These are phyloP conservation scores for Pterulicium gracile DNA, from an alignment of 1,284 basidiomycete species.

Conservation along the genomic window DNA sequence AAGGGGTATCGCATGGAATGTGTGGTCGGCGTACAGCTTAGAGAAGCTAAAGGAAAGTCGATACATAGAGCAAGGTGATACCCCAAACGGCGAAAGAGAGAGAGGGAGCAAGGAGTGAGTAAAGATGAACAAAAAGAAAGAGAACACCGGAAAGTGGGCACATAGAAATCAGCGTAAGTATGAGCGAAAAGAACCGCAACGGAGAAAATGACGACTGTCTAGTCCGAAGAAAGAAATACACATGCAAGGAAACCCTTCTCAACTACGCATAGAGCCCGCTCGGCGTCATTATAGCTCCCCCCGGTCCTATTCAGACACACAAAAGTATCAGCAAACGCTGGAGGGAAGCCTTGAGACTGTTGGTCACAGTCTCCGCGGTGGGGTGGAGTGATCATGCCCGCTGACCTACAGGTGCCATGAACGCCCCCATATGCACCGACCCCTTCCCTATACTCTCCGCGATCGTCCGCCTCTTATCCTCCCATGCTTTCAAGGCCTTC, in stretches of 20 bases:
- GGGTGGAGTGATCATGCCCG: no score
- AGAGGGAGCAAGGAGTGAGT: no score
- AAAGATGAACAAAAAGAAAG: background rate
- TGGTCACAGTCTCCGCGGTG: no score
- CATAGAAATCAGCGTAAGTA: background rate
- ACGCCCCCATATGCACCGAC: conserved; percentile 22
- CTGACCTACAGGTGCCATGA: conserved; percentile 18
- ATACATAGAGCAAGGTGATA: no score
- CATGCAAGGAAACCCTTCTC: background rate
- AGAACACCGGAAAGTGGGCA: background rate
- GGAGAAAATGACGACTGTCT: no score
- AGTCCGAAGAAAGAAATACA: no score
- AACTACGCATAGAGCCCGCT: background rate
- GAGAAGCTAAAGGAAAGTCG: no score
- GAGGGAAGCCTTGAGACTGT: no score
- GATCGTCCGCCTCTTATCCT: conserved; percentile 55
- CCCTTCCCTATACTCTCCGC: conserved; percentile 40
- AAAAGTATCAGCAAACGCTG: background rate
- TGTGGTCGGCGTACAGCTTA: no score
- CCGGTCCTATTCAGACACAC: background rate
- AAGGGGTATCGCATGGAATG: background rate
- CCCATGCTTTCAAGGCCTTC: conserved; percentile 66
- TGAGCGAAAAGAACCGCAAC: no score
- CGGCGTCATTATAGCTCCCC: background rate
- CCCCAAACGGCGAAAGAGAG: no score